Evolutionary conservation across 768 basidiomycete species (phyloP), one percentile per base, ranked within the genome.

Genomic region (Auriscalpium orientale): DNA sequence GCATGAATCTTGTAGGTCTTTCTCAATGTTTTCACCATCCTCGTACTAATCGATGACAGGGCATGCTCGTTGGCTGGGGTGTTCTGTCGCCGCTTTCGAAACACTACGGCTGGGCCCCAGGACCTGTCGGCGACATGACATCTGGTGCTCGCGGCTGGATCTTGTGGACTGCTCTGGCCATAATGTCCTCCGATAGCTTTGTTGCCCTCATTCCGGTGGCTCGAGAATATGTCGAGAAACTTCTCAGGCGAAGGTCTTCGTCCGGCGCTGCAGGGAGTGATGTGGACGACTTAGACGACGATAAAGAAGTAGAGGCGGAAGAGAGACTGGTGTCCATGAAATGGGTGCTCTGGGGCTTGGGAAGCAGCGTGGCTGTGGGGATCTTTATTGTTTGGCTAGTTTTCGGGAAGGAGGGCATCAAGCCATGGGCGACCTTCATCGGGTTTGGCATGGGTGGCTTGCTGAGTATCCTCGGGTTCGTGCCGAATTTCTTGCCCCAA

Each of bases 21-120:
- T 13, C 38, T 58, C 51, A 22, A 10, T 16, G 57, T 40, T 7
- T 45, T 13, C 55, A 35, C 62, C 48, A n/a, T 28, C 47, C 35
- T 7, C 7, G 15, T 49, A 51, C 51, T 55, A 22, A 57, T 11
- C 22, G 40, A 44, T 11, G 4, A 38, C 61, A 91, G 89, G 94
- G 95, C 33, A 98, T 97, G 95, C 61, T 98, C n/a, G 84, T 89
- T 10, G 95, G 95, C 9, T 98, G 95, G 95, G 95, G 83, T 4
- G 71, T 98, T 20, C 74, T 98, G n/a, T 92, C 92, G 0, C 95
- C 95, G 6, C 66, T 98, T 8, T 80, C 93, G 7, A 94, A 92
- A 65, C 63, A 79, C 47, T 69, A 74, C 0, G 92, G 90, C 11
- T 98, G 95, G 95, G 95, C 95, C 0, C 93, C 95, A 46, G 95